A percentile compares a stretch with the other conserved stretches of the same genome.
Evolutionary conservation across 2,329 filamentous ascomycete genomes (phyloP).

Genomic region (Ophiostoma quercus): DNA sequence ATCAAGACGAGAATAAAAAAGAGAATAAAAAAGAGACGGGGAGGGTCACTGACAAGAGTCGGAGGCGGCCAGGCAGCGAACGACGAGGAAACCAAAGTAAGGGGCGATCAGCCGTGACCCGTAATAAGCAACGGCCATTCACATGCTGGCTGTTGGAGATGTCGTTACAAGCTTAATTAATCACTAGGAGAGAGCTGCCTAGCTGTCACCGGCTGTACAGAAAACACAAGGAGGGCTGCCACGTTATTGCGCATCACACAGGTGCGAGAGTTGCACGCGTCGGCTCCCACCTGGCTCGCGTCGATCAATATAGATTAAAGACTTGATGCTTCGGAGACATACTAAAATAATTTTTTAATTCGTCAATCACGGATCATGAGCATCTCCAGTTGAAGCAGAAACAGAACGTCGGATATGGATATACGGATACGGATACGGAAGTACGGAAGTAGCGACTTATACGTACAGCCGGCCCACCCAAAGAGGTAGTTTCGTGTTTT

Average conservation of each 20-base stretch:
- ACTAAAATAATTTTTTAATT: not conserved
- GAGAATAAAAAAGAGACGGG: too few relatives aligned
- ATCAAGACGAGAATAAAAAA: too few relatives aligned
- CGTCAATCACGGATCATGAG: not conserved
- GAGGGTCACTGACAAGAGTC: not conserved
- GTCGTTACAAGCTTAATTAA: not conserved
- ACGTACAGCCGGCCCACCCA: conserved; percentile 5
- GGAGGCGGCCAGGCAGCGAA: not conserved
- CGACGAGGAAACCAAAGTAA: not conserved
- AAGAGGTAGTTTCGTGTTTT: conserved; percentile 4
- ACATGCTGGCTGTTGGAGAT: not conserved
- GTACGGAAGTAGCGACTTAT: conserved; percentile 19
- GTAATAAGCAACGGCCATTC: not conserved
- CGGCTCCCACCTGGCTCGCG: not conserved
- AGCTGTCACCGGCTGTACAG: not conserved
- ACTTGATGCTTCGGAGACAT: not conserved
- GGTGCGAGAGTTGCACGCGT: not conserved
- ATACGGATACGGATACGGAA: conserved; percentile 2
- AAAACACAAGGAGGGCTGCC: not conserved
- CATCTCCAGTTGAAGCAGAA: not conserved
- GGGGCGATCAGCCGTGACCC: not conserved
- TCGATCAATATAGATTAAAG: not conserved
- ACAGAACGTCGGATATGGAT: not conserved
- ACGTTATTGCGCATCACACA: not conserved
- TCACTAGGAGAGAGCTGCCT: not conserved